Evolutionary conservation across 2,329 filamentous ascomycete genomes (phyloP).

Genomic region (Xylogone sp.): DNA sequence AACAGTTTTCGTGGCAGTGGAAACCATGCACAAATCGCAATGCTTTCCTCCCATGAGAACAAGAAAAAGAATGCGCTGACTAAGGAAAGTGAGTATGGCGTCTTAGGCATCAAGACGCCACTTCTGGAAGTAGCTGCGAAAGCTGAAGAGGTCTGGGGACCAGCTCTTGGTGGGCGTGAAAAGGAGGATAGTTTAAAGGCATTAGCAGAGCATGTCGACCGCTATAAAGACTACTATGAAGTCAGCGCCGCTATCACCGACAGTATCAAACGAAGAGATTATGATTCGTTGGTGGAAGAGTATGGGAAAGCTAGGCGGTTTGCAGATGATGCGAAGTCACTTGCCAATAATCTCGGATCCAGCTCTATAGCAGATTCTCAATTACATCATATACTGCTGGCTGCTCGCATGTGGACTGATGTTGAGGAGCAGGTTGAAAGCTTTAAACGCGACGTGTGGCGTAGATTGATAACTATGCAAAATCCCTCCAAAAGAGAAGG

Average conservation of each 20-base stretch:
- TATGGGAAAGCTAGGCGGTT: constrained; percentile 81
- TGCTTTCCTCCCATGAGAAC: constrained; percentile 43
- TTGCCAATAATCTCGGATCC: constrained; percentile 55
- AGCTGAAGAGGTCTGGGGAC: constrained; percentile 96
- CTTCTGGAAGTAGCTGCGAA: constrained; percentile 88
- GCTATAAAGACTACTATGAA: constrained; percentile 78
- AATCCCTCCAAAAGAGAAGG: constrained; percentile 35
- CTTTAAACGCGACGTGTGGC: constrained; percentile 91
- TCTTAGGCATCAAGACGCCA: constrained; percentile 82
- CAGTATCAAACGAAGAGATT: constrained; percentile 86
- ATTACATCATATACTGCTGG: constrained; percentile 81
- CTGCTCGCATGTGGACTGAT: constrained; percentile 92
- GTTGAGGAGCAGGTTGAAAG: constrained; percentile 80
- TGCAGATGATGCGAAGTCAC: constrained; percentile 69
- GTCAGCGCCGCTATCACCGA: constrained; percentile 74
- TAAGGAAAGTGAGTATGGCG: constrained; percentile 90
- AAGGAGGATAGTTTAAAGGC: constrained; percentile 84
- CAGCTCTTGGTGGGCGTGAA: constrained; percentile 84
- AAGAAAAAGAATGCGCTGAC: constrained; percentile 83
- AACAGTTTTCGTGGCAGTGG: constrained; percentile 35
- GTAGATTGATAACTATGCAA: constrained; percentile 68
- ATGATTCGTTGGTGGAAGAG: constrained; percentile 81
- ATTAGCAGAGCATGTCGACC: constrained; percentile 71
- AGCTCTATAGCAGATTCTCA: constrained; percentile 70
- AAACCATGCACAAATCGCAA: constrained; percentile 22